These are phyloP conservation scores for Jaminaea rosea DNA, from an alignment of 1,284 basidiomycete genomes.

Conservation along the genomic window DNA sequence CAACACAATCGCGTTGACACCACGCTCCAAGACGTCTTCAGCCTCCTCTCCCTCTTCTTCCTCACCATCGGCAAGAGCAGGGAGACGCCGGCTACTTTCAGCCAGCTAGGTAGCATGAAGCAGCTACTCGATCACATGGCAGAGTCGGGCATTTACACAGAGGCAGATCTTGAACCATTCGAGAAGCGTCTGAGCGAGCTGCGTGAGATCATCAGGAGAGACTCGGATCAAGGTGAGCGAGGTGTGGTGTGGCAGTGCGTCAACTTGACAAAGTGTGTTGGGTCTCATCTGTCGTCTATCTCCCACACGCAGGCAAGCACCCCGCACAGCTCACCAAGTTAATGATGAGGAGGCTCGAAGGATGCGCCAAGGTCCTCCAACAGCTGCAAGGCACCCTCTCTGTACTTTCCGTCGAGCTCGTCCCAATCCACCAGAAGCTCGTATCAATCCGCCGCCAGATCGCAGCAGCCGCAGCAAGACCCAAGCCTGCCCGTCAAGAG, in stretches of 20 bases:
- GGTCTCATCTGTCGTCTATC: no score
- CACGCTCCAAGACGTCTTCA: slow-evolving; percentile 45
- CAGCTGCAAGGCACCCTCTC: slow-evolving; percentile 40
- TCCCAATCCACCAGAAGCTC: slow-evolving; percentile 57
- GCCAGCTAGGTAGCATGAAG: slow-evolving; percentile 45
- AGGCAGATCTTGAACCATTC: slow-evolving; percentile 42
- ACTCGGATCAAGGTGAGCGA: slow-evolving; percentile 54
- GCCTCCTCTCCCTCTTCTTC: slow-evolving; percentile 45
- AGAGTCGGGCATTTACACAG: slow-evolving; percentile 45
- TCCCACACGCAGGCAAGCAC: no score
- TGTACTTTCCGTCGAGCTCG: slow-evolving; percentile 46
- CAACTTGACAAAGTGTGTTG: no score
- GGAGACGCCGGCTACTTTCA: slow-evolving; percentile 42
- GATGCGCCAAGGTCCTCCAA: slow-evolving; percentile 55
- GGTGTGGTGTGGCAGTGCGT: no score
- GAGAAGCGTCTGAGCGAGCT: slow-evolving; percentile 35
- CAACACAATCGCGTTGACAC: slow-evolving; percentile 44
- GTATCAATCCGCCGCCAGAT: slow-evolving; percentile 81
- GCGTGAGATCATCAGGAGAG: slow-evolving; percentile 39
- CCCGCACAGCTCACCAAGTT: slow-evolving; percentile 79
- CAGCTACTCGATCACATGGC: slow-evolving; percentile 44
- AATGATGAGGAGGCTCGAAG: slow-evolving; percentile 79
- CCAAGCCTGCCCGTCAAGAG: slow-evolving; percentile 72
- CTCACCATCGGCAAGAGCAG: slow-evolving; percentile 44
- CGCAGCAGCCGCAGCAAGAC: slow-evolving; percentile 76